Evolutionary conservation across 2,329 filamentous ascomycete genomes (phyloP).

Genomic region (Apiospora arundinis): DNA sequence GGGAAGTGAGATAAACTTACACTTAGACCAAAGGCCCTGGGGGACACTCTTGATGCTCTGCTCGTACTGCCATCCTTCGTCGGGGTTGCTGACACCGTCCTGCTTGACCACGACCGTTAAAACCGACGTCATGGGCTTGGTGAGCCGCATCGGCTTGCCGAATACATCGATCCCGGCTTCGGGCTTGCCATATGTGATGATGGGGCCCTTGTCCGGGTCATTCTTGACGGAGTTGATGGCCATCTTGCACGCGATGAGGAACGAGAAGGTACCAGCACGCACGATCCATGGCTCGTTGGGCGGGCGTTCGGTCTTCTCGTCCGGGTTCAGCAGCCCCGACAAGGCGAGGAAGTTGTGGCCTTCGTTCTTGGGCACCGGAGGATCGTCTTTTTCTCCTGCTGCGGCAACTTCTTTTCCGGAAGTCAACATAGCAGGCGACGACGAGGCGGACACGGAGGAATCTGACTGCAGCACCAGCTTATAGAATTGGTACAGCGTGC

Average conservation of each 20-base stretch:
- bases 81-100: not conserved
- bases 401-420: not conserved
- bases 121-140: slow-evolving; percentile 19
- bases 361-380: slow-evolving; percentile 22
- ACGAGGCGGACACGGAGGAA: too few relatives aligned
- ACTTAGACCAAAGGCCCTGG: slow-evolving; percentile 23
- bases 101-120: slow-evolving; percentile 22
- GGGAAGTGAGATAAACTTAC: slow-evolving; percentile 19
- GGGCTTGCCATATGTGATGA: not conserved
- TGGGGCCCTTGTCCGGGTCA: not conserved
- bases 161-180: slow-evolving; percentile 20
- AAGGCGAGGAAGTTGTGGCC: slow-evolving; percentile 29
- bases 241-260: slow-evolving; percentile 32
- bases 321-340: slow-evolving; percentile 27
- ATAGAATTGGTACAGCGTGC: slow-evolving; percentile 25
- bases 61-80: slow-evolving; percentile 22
- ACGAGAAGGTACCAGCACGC: slow-evolving; percentile 32
- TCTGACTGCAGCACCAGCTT: not conserved
- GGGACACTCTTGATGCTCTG: slow-evolving; percentile 21
- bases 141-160: slow-evolving; percentile 24
- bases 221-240: slow-evolving; percentile 25
- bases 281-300: slow-evolving; percentile 30
- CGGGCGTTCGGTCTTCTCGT: slow-evolving; percentile 20
- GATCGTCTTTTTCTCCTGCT: not conserved
- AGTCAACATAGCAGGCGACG: not conserved